These are phyloP conservation scores for Candida pseudofarinosa DNA, from an alignment of 805 yeast genomes.

Conservation along the genomic window DNA sequence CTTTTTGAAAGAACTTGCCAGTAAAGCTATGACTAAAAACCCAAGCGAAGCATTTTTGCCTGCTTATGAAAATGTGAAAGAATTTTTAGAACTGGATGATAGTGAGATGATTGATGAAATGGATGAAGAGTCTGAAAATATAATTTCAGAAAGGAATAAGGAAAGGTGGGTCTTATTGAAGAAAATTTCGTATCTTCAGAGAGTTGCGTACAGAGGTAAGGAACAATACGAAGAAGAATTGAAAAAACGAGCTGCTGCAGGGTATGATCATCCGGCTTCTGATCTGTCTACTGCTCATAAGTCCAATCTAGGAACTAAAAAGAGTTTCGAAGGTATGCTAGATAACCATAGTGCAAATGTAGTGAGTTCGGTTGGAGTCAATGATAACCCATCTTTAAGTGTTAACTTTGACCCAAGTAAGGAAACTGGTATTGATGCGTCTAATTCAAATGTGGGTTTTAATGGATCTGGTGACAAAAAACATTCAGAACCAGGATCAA, in stretches of 20 bases:
- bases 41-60: conserved; percentile 46
- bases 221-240: conserved; percentile 36
- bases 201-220: conserved; percentile 53
- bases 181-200: conserved; percentile 64
- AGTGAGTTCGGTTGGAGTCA: conserved; percentile 9
- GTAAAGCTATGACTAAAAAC: conserved; percentile 37
- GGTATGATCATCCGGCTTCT: conserved; percentile 9
- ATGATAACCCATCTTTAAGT: background rate
- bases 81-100: conserved; percentile 49
- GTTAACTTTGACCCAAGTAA: conserved; percentile 2
- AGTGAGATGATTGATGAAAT: conserved; percentile 28
- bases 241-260: conserved; percentile 31
- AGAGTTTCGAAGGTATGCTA: background rate
- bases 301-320: background rate
- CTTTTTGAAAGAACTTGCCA: conserved; percentile 55
- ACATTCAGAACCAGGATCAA: conserved; percentile 2
- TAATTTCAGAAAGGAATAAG: conserved; percentile 40
- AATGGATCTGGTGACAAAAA: conserved; percentile 2
- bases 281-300: background rate
- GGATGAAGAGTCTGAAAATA: conserved; percentile 36
- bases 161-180: conserved; percentile 72
- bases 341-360: conserved; percentile 2
- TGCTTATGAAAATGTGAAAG: conserved; percentile 50
- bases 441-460: background rate
- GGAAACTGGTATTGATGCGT: conserved; percentile 6